Percentiles rank a stretch among this genome's conserved stretches.
These are phyloP conservation scores for Neurospora hispaniola DNA, from an alignment of 495 filamentous ascomycete genomes.

Conservation along the genomic window DNA sequence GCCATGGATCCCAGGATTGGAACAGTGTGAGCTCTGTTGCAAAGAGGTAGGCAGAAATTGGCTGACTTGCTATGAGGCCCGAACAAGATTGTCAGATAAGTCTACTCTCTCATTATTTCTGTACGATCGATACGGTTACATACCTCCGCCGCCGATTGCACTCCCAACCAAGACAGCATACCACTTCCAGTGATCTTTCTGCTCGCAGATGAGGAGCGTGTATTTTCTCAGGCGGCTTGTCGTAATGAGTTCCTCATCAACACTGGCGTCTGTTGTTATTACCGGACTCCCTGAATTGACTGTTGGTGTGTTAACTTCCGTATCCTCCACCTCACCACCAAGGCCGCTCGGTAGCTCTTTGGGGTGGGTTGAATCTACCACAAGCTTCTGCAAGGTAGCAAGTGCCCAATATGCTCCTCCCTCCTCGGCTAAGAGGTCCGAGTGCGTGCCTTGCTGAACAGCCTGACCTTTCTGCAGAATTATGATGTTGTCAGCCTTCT, in stretches of 20 bases:
- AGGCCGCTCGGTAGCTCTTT: constrained; percentile 5
- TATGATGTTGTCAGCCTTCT: constrained; percentile 56
- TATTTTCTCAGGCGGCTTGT: constrained; percentile 34
- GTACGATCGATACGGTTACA: constrained; percentile 2
- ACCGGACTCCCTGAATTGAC: neutral
- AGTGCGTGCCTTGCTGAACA: constrained; percentile 60
- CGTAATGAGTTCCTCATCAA: constrained; percentile 12
- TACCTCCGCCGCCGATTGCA: constrained; percentile 42
- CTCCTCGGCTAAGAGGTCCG: constrained; percentile 46
- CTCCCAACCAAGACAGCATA: constrained; percentile 37
- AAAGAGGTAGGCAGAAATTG: constrained; percentile 42
- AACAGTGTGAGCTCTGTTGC: constrained; percentile 40
- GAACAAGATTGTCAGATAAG: neutral
- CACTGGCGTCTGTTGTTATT: neutral
- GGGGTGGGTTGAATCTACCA: constrained; percentile 7
- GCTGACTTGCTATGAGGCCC: constrained; percentile 24
- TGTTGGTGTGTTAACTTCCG: constrained; percentile 25
- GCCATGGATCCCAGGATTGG: constrained; percentile 28
- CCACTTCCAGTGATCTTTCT: constrained; percentile 35
- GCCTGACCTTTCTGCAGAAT: constrained; percentile 51
- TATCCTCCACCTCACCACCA: constrained; percentile 13
- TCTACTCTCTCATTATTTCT: neutral
- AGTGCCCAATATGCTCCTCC: constrained; percentile 46
- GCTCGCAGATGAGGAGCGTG: constrained; percentile 35
- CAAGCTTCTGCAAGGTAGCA: constrained; percentile 41